Evolutionary conservation across 768 basidiomycete species (phyloP), one percentile per base, ranked within the genome.

Genomic region (Russula brevipes): DNA sequence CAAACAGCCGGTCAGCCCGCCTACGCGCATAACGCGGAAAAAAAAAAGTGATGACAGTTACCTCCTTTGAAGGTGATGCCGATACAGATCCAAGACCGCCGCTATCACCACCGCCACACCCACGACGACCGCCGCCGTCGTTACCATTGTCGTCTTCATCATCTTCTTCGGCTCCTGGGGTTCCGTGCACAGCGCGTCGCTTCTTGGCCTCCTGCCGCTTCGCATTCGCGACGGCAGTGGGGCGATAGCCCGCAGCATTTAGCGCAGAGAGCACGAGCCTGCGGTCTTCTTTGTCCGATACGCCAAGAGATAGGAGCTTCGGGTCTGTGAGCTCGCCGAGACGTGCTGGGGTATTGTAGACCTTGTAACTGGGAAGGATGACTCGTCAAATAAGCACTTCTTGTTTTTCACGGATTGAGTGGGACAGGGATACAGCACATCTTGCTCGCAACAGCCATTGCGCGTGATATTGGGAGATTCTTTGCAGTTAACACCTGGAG

Each of bases 201-300:
- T 51, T 54, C 50, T 57, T 64, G 57, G 58, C 68, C 70, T 75
- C 52, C 3, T 44, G 57, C 19, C 52, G 64, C 33, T 57, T 57
- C 14, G 52, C 64, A 30, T 49, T 67, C 2, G 59, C 16, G 47
- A 64, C 57, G 3, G 54, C 61, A 35, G 68, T 65, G 36, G 68
- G 64, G 38, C 77, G 75, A 73, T 85, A 85, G n/a, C 86, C 88
- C 16, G 82, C 83, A 69, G 85, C 86, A 39, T 80, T 81, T 30
- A 91, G 65, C 9, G 88, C 85, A 41, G 77, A 68, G 52, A 92
- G 72, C 16, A 87, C 74, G 17, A 79, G 74, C 69, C 80, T 87
- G 19, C 91, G 77, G 52, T 84, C 79, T 19, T 88, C 87, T 69
- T 87, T 87, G 61, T 82, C 82, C 9, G 78, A 77, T 19, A 94